Percentiles rank a stretch among this genome's conserved stretches.
phyloP scores from a whole-genome alignment of 202 grass and related monocot species.

The Zoysia matrella region DNA sequence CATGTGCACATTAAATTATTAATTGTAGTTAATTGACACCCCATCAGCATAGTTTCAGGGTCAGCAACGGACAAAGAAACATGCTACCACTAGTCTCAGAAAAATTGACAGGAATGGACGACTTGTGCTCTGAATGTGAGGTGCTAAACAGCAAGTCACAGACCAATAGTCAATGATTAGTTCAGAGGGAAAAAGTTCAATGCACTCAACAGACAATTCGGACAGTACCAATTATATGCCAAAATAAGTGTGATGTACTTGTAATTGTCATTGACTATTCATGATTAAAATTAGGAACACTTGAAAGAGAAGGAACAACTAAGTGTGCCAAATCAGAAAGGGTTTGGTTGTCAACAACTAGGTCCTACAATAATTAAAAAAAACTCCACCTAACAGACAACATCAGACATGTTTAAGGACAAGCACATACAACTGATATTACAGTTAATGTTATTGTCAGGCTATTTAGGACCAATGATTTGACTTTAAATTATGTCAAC shows the following conservation, averaged over 20 bases:
- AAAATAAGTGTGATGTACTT: slow-evolving; percentile 7
- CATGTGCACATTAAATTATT: background rate
- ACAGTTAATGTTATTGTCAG: background rate
- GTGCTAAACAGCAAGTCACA: background rate
- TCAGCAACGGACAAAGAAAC: background rate
- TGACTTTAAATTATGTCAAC: background rate
- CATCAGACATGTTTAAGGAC: slow-evolving; percentile 23
- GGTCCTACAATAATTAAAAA: slow-evolving; percentile 2
- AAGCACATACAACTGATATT: slow-evolving; percentile 8
- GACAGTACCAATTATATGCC: slow-evolving; percentile 18
- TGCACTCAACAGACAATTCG: slow-evolving; percentile 30
- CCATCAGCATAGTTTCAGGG: slow-evolving; percentile 8
- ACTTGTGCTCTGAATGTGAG: too few relatives aligned
- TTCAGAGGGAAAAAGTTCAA: background rate
- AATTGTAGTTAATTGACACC: background rate
- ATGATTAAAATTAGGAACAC: background rate
- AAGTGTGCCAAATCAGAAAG: background rate
- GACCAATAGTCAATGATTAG: background rate
- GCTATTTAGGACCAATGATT: slow-evolving; percentile 13
- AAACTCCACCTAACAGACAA: slow-evolving; percentile 17
- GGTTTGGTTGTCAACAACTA: slow-evolving; percentile 11
- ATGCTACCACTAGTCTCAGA: too few relatives aligned
- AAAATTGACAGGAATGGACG: too few relatives aligned
- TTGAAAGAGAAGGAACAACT: background rate
- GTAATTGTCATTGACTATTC: background rate